Conservation (phyloP, 345 rosid genomes). For the Arabidopsis arenosa region DNA sequence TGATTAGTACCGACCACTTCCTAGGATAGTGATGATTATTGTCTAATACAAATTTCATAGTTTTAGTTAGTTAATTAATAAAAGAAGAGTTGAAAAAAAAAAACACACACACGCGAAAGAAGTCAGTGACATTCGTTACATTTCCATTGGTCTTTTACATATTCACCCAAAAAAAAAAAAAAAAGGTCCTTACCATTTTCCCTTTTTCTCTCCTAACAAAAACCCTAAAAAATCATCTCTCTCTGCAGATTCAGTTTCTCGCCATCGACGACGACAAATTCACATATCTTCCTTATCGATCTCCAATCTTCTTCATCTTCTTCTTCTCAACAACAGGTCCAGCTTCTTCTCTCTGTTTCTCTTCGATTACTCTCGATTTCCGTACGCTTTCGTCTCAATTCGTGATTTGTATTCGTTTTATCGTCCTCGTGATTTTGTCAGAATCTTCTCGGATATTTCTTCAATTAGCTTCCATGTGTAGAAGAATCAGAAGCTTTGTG, state of each 20-base stretch:
- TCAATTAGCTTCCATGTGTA: background rate
- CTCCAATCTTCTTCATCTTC: constrained; percentile 9
- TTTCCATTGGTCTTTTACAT: constrained; percentile 22
- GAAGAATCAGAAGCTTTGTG: background rate
- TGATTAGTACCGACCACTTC: no score
- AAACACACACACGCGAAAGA: background rate
- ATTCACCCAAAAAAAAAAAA: background rate
- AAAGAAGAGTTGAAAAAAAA: background rate
- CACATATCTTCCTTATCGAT: background rate
- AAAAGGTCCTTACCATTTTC: background rate
- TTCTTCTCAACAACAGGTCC: constrained; percentile 6
- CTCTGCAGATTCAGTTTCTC: constrained; percentile 36
- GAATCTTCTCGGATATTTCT: background rate
- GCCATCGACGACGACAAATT: background rate
- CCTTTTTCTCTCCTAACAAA: constrained; percentile 13
- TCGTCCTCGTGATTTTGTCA: background rate
- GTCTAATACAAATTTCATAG: background rate
- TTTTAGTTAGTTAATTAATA: no score
- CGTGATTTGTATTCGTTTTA: background rate
- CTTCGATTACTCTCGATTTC: background rate
- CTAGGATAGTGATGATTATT: no score
- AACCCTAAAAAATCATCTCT: constrained; percentile 35
- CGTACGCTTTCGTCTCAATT: background rate
- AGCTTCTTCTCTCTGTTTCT: background rate
- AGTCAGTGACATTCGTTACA: constrained; percentile 31